Evolutionary conservation across 1,139 yeast species (phyloP).

Genomic region (Yueomyces sp.): DNA sequence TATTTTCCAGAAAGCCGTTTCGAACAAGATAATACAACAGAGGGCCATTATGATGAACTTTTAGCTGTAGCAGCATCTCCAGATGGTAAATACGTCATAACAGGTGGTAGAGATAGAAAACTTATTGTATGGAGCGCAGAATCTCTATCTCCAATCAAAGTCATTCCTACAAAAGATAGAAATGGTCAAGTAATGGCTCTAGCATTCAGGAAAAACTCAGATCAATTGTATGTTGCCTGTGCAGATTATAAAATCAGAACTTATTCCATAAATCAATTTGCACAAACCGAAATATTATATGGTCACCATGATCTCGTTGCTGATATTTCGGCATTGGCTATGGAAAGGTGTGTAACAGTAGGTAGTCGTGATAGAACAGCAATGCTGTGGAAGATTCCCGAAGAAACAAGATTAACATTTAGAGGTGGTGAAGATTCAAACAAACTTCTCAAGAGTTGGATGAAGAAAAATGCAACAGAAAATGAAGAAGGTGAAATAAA

Average conservation of each 20-base stretch:
- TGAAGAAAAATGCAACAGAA: conserved; percentile 24
- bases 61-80: conserved; percentile 73
- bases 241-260: conserved; percentile 86
- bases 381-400: conserved; percentile 92
- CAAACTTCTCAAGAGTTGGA: conserved; percentile 31
- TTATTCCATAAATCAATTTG: conserved; percentile 70
- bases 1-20: conserved; percentile 33
- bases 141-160: conserved; percentile 60
- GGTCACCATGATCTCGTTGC: conserved; percentile 90
- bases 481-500: conserved; percentile 21
- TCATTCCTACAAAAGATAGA: conserved; percentile 57
- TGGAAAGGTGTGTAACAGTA: conserved; percentile 89
- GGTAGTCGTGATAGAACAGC: conserved; percentile 93
- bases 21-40: conserved; percentile 27
- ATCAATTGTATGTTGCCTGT: conserved; percentile 85
- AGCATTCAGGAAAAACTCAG: conserved; percentile 66
- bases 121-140: conserved; percentile 81
- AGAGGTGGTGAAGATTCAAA: conserved; percentile 69
- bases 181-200: conserved; percentile 63
- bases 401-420: conserved; percentile 85
- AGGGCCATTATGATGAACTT: conserved; percentile 67
- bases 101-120: conserved; percentile 79
- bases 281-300: conserved; percentile 80
- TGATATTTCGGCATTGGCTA: conserved; percentile 66
- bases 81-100: conserved; percentile 77